Evolutionary conservation across 495 filamentous ascomycete species (phyloP).

Genomic region (Aeminium ludgeri): DNA sequence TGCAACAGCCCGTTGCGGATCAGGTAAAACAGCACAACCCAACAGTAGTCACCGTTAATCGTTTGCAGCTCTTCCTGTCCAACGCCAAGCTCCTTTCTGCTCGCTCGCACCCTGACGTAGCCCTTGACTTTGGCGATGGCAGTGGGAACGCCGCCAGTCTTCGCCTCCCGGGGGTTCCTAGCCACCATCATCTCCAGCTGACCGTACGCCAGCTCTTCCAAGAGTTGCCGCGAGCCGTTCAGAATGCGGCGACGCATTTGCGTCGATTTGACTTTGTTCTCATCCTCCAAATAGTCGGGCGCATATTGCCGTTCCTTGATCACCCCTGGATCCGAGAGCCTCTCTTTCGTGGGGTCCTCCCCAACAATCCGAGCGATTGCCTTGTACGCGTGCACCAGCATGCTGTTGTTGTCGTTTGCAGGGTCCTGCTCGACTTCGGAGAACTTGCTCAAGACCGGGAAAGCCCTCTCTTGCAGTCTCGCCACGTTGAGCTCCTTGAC

Average conservation of each 20-base stretch:
- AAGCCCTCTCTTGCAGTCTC: constrained; percentile 44
- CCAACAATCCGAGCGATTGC: constrained; percentile 57
- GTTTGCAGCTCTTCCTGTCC: constrained; percentile 58
- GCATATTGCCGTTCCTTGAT: constrained; percentile 64
- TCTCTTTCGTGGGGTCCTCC: constrained; percentile 41
- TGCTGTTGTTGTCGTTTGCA: constrained; percentile 44
- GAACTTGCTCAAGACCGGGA: constrained; percentile 57
- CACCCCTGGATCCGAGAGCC: constrained; percentile 34
- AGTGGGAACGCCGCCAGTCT: constrained; percentile 74
- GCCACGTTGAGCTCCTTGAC: constrained; percentile 59
- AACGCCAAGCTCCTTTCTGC: constrained; percentile 60
- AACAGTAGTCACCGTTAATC: constrained; percentile 67
- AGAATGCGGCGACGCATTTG: constrained; percentile 57
- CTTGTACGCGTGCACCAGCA: constrained; percentile 60
- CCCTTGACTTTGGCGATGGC: constrained; percentile 79
- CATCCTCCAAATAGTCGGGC: constrained; percentile 47
- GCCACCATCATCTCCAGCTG: constrained; percentile 57
- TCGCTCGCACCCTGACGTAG: constrained; percentile 62
- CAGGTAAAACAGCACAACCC: constrained; percentile 89
- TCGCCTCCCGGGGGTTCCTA: constrained; percentile 75
- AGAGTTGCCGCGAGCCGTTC: constrained; percentile 52
- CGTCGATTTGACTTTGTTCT: constrained; percentile 41
- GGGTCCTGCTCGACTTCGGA: constrained; percentile 49
- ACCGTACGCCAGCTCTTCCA: constrained; percentile 59
- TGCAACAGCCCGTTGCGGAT: constrained; percentile 65